These are phyloP conservation scores for Trypanosoma caninum DNA, from an alignment of 208 protist species.

Conservation along the genomic window DNA sequence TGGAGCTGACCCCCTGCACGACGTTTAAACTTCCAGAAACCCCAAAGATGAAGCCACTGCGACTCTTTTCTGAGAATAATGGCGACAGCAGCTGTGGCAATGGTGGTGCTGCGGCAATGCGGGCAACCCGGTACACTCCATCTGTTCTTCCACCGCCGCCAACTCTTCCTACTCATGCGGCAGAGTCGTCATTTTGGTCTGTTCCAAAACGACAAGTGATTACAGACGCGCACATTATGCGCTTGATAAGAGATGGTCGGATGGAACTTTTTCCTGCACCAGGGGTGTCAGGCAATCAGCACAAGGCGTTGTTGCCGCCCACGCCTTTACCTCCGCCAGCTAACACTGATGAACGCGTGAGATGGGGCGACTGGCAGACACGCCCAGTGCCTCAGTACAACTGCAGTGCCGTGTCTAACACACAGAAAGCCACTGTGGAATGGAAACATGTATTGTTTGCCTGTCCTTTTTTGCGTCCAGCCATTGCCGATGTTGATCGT, in stretches of 20 bases:
- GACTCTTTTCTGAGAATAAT: slow-evolving; percentile 26
- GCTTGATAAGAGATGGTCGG: slow-evolving; percentile 34
- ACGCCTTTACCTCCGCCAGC: slow-evolving; percentile 44
- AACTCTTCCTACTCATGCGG: too few species aligned
- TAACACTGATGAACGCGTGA: slow-evolving; percentile 28
- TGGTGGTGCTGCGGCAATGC: slow-evolving; percentile 41
- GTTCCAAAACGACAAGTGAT: slow-evolving; percentile 22
- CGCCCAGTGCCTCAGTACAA: slow-evolving; percentile 26
- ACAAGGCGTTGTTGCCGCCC: slow-evolving; percentile 33
- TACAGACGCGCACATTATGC: slow-evolving; percentile 34
- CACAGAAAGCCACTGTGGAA: neutral
- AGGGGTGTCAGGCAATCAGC: slow-evolving; percentile 6
- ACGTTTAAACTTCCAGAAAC: slow-evolving; percentile 22
- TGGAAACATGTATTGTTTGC: slow-evolving; percentile 21
- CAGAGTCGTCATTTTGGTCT: too few species aligned
- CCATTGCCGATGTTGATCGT: slow-evolving; percentile 13
- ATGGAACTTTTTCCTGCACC: slow-evolving; percentile 29
- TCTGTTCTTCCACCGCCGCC: neutral
- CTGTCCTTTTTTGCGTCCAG: slow-evolving; percentile 17
- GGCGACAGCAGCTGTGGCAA: neutral
- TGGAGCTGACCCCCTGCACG: slow-evolving; percentile 35
- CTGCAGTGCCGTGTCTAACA: neutral
- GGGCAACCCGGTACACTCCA: slow-evolving; percentile 37
- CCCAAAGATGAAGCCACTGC: slow-evolving; percentile 27
- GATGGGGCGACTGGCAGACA: slow-evolving; percentile 46